These are phyloP conservation scores for Simplicillium sp. DNA, from an alignment of 2,329 filamentous ascomycete genomes.

Conservation along the genomic window DNA sequence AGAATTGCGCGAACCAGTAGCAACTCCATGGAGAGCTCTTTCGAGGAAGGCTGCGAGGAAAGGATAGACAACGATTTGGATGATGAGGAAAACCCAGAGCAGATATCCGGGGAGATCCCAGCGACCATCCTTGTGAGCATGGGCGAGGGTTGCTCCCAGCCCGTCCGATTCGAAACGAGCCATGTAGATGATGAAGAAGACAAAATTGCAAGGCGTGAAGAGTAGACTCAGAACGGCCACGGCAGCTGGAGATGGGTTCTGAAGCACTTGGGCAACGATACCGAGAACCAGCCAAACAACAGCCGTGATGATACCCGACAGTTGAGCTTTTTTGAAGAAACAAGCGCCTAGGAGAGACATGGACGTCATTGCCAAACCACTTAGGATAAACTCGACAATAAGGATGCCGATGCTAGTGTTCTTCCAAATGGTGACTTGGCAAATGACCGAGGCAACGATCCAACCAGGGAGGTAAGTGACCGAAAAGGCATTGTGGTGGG, in stretches of 20 bases:
- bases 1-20: conserved; percentile 41
- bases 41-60: conserved; percentile 64
- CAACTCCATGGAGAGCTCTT: conserved; percentile 41
- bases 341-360: conserved; percentile 67
- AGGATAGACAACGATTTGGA: conserved; percentile 64
- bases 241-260: conserved; percentile 46
- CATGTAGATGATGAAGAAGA: conserved; percentile 63
- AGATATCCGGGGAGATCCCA: conserved; percentile 61
- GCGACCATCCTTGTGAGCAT: conserved; percentile 48
- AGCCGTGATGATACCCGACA: conserved; percentile 67
- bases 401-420: conserved; percentile 51
- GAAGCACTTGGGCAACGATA: conserved; percentile 67
- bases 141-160: conserved; percentile 46
- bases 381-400: conserved; percentile 60
- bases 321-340: conserved; percentile 72
- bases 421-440: conserved; percentile 14
- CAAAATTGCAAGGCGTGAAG: conserved; percentile 76
- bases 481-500: conserved; percentile 59
- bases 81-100: conserved; percentile 62
- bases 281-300: conserved; percentile 63
- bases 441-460: conserved; percentile 28
- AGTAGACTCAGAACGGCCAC: conserved; percentile 62
- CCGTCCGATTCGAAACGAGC: conserved; percentile 61
- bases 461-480: conserved; percentile 47
- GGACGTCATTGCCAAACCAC: conserved; percentile 64